Evolutionary conservation across 1,284 basidiomycete genomes (phyloP).

Genomic region (Sphaerobolus stellatus): DNA sequence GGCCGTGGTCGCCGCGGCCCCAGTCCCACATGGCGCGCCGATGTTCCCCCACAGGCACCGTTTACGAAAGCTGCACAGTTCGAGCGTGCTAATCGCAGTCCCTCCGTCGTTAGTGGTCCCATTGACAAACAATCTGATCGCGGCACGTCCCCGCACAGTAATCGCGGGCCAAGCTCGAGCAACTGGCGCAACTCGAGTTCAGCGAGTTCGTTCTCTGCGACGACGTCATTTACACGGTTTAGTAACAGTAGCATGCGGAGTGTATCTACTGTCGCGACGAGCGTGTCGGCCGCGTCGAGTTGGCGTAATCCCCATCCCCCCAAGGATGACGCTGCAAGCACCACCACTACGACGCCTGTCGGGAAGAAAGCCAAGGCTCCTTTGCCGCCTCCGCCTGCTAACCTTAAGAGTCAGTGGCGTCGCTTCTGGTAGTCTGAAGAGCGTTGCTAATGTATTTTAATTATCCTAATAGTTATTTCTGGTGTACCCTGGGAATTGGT

Average conservation of each 20-base stretch:
- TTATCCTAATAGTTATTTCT: conserved; percentile 55
- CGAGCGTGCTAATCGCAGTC: conserved; percentile 13
- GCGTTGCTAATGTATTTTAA: conserved; percentile 13
- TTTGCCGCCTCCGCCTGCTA: conserved; percentile 37
- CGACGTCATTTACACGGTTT: conserved; percentile 73
- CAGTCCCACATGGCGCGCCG: conserved; percentile 11
- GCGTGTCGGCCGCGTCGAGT: conserved; percentile 60
- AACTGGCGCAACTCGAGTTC: conserved; percentile 77
- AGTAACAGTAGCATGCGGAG: conserved; percentile 72
- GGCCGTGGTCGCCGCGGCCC: conserved; percentile 7
- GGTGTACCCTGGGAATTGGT: conserved; percentile 71
- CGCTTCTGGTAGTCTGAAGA: conserved; percentile 4
- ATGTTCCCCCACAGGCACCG: conserved; percentile 16
- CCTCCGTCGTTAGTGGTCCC: conserved; percentile 24
- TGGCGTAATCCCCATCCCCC: conserved; percentile 50
- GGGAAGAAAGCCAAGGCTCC: conserved; percentile 12
- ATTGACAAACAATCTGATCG: conserved; percentile 37
- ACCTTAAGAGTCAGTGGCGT: conserved; percentile 70
- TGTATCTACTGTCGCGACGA: conserved; percentile 74
- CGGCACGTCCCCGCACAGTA: conserved; percentile 54
- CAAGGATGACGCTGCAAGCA: neutral
- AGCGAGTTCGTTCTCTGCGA: conserved; percentile 63
- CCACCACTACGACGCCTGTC: neutral
- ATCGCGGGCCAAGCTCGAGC: conserved; percentile 31
- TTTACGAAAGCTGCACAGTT: conserved; percentile 21